These are phyloP conservation scores for Scytalidium sp. DNA, from an alignment of 2,329 filamentous ascomycete species.

Conservation along the genomic window DNA sequence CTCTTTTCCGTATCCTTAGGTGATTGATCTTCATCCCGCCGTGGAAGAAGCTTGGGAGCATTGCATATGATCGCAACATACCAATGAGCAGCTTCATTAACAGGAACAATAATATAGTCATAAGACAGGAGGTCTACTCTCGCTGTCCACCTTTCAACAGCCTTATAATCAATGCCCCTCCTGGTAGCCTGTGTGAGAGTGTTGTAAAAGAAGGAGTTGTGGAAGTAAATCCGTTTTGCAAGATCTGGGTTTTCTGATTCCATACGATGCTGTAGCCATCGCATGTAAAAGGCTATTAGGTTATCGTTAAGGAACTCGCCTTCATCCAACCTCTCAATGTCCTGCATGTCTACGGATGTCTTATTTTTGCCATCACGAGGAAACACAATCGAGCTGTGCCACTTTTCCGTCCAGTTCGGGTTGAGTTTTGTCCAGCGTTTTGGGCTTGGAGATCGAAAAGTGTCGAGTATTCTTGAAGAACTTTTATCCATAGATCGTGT, in stretches of 20 bases:
- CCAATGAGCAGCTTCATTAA: constrained; percentile 88
- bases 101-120: constrained; percentile 87
- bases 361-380: constrained; percentile 55
- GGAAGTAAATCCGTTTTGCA: constrained; percentile 72
- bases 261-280: constrained; percentile 63
- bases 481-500: constrained; percentile 2
- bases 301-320: constrained; percentile 91
- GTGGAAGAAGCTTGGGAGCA: constrained; percentile 57
- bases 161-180: constrained; percentile 75
- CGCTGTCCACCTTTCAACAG: constrained; percentile 83
- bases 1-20: not conserved
- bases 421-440: constrained; percentile 49
- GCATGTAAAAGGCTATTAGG: constrained; percentile 83
- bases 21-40: constrained; percentile 6
- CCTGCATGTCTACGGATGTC: constrained; percentile 66
- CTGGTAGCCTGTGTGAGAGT: constrained; percentile 60
- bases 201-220: constrained; percentile 90
- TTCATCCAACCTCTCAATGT: constrained; percentile 76
- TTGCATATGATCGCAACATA: constrained; percentile 96
- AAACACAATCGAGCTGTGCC: constrained; percentile 60
- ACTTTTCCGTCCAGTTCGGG: constrained; percentile 47
- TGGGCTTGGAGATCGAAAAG: constrained; percentile 12
- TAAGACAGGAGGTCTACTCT: constrained; percentile 80
- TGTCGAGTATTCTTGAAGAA: not conserved
- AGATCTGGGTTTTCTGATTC: constrained; percentile 52